These are phyloP conservation scores for Fusarium chaquense DNA, from an alignment of 2,329 filamentous ascomycete genomes.

Conservation along the genomic window DNA sequence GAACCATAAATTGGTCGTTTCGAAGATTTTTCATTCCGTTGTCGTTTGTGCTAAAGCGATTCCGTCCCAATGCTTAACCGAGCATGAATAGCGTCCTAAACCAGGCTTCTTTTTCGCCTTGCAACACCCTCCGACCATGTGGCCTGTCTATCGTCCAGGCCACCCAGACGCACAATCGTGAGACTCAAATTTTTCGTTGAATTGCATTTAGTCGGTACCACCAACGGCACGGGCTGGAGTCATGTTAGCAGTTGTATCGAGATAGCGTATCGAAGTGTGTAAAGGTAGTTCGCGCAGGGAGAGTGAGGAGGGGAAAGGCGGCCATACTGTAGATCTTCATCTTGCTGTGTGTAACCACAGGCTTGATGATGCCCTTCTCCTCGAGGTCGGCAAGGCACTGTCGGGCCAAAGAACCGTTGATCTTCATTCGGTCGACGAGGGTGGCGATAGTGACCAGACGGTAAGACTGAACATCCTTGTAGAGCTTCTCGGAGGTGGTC, in stretches of 20 bases:
- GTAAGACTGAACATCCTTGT: constrained; percentile 99
- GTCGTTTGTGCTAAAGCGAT: constrained; percentile 54
- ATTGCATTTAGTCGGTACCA: constrained; percentile 58
- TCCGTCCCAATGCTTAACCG: constrained; percentile 56
- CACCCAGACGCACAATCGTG: constrained; percentile 56
- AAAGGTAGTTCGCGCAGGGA: constrained; percentile 9
- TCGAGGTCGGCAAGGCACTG: constrained; percentile 91
- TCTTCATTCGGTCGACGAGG: constrained; percentile 99
- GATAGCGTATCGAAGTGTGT: background rate
- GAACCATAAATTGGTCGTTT: constrained; percentile 44
- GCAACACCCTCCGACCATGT: constrained; percentile 52
- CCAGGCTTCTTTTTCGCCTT: constrained; percentile 52
- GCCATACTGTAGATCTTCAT: constrained; percentile 94
- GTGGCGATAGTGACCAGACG: constrained; percentile 98
- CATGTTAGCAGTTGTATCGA: constrained; percentile 47
- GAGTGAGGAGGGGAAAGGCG: constrained; percentile 24
- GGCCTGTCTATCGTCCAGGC: constrained; percentile 53
- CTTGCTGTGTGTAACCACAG: constrained; percentile 95
- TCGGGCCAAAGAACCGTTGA: constrained; percentile 97
- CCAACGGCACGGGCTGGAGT: constrained; percentile 70
- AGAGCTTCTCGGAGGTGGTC: constrained; percentile 95
- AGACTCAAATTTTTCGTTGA: constrained; percentile 51
- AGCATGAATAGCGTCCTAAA: constrained; percentile 57
- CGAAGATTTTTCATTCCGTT: constrained; percentile 56
- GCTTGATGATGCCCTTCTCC: constrained; percentile 99